Evolutionary conservation across 352 stramenopile species (phyloP).

Genomic region (Pythium brachiatum): DNA sequence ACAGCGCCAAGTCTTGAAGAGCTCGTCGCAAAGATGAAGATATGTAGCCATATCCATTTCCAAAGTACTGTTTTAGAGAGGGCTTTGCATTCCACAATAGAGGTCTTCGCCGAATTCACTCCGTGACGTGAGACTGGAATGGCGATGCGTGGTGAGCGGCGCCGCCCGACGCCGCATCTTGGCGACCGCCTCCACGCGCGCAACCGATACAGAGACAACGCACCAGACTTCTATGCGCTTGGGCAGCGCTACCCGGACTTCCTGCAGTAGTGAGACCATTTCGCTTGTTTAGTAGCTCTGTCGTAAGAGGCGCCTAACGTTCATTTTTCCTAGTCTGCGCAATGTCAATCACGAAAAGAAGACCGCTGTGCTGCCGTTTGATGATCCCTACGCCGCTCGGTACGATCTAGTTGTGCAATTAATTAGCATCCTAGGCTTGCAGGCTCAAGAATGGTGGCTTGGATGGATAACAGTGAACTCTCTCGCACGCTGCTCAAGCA

Average conservation of each 20-base stretch:
- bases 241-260: slow-evolving; percentile 58
- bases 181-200: slow-evolving; percentile 61
- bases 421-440: not conserved
- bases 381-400: slow-evolving; percentile 74
- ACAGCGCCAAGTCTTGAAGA: slow-evolving; percentile 11
- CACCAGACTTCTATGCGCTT: slow-evolving; percentile 79
- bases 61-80: not conserved
- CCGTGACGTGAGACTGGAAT: too few relatives aligned
- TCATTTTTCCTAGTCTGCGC: slow-evolving; percentile 35
- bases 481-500: slow-evolving; percentile 90
- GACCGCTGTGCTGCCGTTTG: slow-evolving; percentile 62
- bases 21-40: slow-evolving; percentile 11
- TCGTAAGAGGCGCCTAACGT: not conserved
- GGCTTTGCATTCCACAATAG: not conserved
- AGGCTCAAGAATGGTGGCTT: not conserved
- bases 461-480: slow-evolving; percentile 55
- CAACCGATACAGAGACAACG: slow-evolving; percentile 68
- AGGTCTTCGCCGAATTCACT: too few relatives aligned
- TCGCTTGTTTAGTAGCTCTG: not conserved
- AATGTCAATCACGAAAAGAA: slow-evolving; percentile 60
- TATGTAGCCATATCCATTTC: slow-evolving; percentile 1
- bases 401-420: slow-evolving; percentile 19
- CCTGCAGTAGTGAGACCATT: slow-evolving; percentile 50
- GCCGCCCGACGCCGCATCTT: slow-evolving; percentile 57
- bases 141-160: slow-evolving; percentile 40